Evolutionary conservation across 1,139 yeast species (phyloP).

Genomic region (Saccharomyces hybrid): DNA sequence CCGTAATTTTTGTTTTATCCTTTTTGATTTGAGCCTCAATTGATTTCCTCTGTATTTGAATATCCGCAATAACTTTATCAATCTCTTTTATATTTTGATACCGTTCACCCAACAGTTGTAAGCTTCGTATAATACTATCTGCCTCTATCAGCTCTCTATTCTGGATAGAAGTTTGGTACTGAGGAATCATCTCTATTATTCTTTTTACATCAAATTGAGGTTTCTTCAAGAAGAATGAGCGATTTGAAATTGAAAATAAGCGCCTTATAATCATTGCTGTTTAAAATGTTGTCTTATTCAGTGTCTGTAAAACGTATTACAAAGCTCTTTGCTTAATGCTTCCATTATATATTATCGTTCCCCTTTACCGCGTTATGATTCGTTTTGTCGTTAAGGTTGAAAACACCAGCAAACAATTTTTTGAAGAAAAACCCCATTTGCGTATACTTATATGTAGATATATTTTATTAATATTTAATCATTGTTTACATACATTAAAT

Average conservation of each 20-base stretch:
- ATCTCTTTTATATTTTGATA: conserved; percentile 23
- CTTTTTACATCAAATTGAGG: conserved; percentile 47
- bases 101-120: conserved; percentile 32
- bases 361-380: not conserved
- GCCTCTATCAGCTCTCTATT: conserved; percentile 38
- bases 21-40: conserved; percentile 25
- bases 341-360: not conserved
- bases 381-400: not conserved
- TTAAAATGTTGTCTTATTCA: not conserved
- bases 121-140: conserved; percentile 25
- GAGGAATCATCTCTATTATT: conserved; percentile 37
- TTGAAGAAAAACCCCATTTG: not conserved
- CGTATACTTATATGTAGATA: not conserved
- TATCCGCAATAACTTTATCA: conserved; percentile 20
- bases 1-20: conserved; percentile 14
- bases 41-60: conserved; percentile 29
- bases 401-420: not conserved
- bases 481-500: not conserved
- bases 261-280: not conserved
- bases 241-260: not conserved
- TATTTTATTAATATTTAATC: not conserved
- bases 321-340: not conserved
- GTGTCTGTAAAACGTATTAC: not conserved
- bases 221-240: conserved; percentile 18
- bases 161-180: conserved; percentile 41